A percentile compares a stretch with the other conserved stretches of the same genome.
These are phyloP conservation scores for Phytophthora vignae DNA, from an alignment of 352 stramenopile species.

Conservation along the genomic window DNA sequence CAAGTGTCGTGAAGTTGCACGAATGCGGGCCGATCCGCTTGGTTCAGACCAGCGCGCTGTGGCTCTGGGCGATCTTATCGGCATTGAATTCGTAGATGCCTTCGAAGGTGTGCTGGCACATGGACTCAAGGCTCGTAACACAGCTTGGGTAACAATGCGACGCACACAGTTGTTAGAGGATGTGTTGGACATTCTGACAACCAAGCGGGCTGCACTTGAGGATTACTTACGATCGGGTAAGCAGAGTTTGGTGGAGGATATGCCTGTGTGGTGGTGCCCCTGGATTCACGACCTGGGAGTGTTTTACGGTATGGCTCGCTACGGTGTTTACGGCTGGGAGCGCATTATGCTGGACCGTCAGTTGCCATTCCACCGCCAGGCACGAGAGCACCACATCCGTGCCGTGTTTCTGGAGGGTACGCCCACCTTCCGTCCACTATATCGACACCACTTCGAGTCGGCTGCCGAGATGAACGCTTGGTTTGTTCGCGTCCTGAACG, in stretches of 20 bases:
- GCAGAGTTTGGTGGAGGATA: conserved; percentile 65
- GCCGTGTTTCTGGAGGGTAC: conserved; percentile 77
- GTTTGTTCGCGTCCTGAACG: conserved; percentile 70
- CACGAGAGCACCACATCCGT: conserved; percentile 76
- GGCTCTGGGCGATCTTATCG: conserved; percentile 78
- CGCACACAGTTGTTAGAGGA: conserved; percentile 79
- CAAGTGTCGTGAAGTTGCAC: conserved; percentile 79
- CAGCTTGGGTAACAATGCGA: conserved; percentile 83
- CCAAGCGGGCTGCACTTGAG: conserved; percentile 46
- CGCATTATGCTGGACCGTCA: conserved; percentile 73
- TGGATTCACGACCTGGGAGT: conserved; percentile 87
- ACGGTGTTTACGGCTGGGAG: conserved; percentile 80
- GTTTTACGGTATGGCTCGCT: conserved; percentile 82
- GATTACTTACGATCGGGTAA: conserved; percentile 68
- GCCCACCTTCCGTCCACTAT: conserved; percentile 59
- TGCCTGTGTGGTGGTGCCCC: conserved; percentile 91
- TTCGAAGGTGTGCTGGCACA: conserved; percentile 85
- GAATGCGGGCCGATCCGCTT: conserved; percentile 83
- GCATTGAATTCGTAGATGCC: conserved; percentile 89
- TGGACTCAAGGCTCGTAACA: conserved; percentile 86
- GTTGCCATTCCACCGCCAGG: conserved; percentile 77
- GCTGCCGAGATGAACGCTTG: conserved; percentile 55
- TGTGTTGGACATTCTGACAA: conserved; percentile 68
- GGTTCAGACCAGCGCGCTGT: conserved; percentile 79
- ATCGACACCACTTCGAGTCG: conserved; percentile 69